A percentile compares a stretch with the other conserved stretches of the same genome.
These are phyloP conservation scores for Rhodamnia argentea DNA, from an alignment of 345 rosid genomes.

Conservation along the genomic window DNA sequence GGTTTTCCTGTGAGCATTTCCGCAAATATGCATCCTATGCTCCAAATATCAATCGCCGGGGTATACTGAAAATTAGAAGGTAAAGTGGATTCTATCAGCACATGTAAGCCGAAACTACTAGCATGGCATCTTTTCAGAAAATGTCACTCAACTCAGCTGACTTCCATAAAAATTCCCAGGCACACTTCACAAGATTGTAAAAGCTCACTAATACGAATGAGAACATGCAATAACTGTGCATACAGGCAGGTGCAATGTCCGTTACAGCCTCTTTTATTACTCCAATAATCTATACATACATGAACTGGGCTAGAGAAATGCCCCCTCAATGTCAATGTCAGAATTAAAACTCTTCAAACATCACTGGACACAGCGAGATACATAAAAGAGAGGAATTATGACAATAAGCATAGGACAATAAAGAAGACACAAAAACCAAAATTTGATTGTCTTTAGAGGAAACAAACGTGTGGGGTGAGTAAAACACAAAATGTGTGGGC, in stretches of 20 bases:
- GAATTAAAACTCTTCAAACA: neutral
- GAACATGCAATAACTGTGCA: neutral
- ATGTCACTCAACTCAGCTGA: neutral
- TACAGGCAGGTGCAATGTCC: neutral
- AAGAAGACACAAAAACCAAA: neutral
- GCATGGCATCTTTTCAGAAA: neutral
- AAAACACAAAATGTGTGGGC: neutral
- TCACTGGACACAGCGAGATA: neutral
- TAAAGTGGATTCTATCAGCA: neutral
- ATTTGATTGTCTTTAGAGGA: neutral
- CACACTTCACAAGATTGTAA: neutral
- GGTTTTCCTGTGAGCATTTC: conserved; percentile 96
- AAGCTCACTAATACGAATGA: neutral
- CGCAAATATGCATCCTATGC: conserved; percentile 97
- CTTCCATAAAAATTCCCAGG: neutral
- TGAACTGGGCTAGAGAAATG: neutral
- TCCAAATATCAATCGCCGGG: conserved; percentile 96
- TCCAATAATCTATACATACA: neutral
- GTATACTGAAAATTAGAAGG: conserved; percentile 54
- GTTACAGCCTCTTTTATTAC: neutral
- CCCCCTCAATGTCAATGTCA: neutral
- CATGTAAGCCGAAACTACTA: neutral
- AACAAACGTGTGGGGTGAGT: neutral
- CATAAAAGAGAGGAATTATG: neutral
- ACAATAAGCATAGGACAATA: neutral